Evolutionary conservation across 768 basidiomycete genomes (phyloP), one percentile per base, ranked within the genome.

Genomic region (Lactarius sanguifluus): DNA sequence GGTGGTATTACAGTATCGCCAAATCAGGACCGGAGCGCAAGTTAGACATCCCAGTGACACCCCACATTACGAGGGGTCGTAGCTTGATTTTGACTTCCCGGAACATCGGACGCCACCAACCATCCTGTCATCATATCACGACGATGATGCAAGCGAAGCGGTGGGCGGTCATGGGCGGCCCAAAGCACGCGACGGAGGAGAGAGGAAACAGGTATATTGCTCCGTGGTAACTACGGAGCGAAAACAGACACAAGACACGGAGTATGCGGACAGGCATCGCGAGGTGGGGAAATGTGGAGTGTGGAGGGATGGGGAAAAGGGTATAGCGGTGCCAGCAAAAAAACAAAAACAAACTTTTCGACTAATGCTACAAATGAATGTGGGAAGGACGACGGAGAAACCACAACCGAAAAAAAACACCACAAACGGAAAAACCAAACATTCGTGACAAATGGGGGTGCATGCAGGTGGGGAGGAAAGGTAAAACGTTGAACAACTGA

Each of bases 341-440:
- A 47, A 23, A 32, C 32, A 32, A 3, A 50, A 50, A 52, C 50
- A 25, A 52, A 25, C 43, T 56, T 62, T 66, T 66, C 54, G 61
- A 66, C 65, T 66, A 66, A 58, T 58, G 65, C 65, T 66, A 66
- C 65, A 66, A 65, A 66, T 66, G 65, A 66, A 62, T 20, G 65
- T 62, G 65, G 20, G 3, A 43, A 30, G 25, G 25, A 13, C 47
- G 30, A 38, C 36, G 36, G 28, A 55, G 54, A 56, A 34, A 56
- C 8, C 10, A 56, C 28, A 20, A 56, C 28, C 16, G 10, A 30
- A 55, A 23, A 10, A 12, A 52, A 55, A 40, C 23, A 55, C 30
- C 45, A 3, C 47, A 50, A 50, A 41, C 23, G 23, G 18, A 15
- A 15, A 57, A 61, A 38, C 15, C 25, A 36, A 23, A 9, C 4